phyloP scores from a whole-genome alignment of 2,329 filamentous ascomycete genomes.

The Penicillium oxalicum region DNA sequence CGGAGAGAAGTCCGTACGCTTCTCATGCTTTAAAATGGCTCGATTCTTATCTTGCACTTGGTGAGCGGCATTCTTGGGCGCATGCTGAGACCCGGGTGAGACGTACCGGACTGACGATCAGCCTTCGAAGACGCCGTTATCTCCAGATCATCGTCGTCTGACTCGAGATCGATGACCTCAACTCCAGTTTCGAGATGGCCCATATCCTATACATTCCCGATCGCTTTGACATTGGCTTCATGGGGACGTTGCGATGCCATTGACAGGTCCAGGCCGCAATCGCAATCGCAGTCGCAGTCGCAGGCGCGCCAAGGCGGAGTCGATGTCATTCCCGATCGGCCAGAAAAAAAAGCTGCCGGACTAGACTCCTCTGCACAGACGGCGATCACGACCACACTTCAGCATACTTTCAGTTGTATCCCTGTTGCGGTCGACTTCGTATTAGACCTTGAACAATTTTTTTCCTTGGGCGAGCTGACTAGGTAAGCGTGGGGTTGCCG shows the following conservation, averaged over 20 bases:
- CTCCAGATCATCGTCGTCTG: constrained; percentile 42
- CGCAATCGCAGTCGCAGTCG: constrained; percentile 3
- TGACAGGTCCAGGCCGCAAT: constrained; percentile 7
- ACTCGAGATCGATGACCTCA: constrained; percentile 26
- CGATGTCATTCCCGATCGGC: constrained; percentile 22
- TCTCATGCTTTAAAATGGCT: neutral
- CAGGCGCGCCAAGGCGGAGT: constrained; percentile 21
- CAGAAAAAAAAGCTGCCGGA: constrained; percentile 13
- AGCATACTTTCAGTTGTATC: neutral
- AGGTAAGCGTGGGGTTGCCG: too few species aligned
- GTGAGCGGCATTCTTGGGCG: constrained; percentile 16
- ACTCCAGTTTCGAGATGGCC: constrained; percentile 6
- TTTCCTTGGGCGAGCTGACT: too few species aligned
- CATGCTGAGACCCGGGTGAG: neutral
- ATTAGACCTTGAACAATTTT: neutral
- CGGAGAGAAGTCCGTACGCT: neutral
- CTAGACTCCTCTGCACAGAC: constrained; percentile 2
- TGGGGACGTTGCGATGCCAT: constrained; percentile 4
- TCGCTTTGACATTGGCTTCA: neutral
- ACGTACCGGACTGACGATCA: constrained; percentile 11
- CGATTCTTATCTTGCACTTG: constrained; percentile 4
- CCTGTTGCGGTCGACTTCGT: constrained; percentile 1
- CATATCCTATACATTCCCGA: constrained; percentile 16
- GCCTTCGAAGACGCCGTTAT: constrained; percentile 25
- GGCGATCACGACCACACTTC: neutral